phyloP scores from a whole-genome alignment of 768 basidiomycete genomes.

The Hemileccinum impolitum region DNA sequence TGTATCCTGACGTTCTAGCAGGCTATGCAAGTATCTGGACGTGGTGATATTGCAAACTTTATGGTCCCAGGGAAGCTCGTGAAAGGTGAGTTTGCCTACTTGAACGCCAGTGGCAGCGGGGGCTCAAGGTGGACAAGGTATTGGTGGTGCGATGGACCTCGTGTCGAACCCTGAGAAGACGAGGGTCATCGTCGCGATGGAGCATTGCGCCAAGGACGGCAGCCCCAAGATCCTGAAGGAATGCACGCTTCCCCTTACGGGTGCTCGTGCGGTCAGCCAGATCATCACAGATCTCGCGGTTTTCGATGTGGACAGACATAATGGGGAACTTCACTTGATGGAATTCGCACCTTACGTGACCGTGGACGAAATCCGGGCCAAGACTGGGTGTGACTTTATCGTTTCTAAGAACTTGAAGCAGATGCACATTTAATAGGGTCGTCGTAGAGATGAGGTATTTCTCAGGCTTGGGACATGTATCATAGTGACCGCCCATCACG shows the following conservation, averaged over 20 bases:
- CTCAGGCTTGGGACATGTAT: background rate
- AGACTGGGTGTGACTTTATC: constrained; percentile 78
- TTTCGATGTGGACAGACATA: constrained; percentile 76
- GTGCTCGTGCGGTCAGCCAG: constrained; percentile 78
- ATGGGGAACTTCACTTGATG: constrained; percentile 64
- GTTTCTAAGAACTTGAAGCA: constrained; percentile 49
- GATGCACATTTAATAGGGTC: constrained; percentile 34
- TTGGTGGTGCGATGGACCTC: constrained; percentile 93
- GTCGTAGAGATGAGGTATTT: constrained; percentile 9
- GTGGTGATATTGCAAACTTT: constrained; percentile 92
- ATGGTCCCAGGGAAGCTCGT: constrained; percentile 95
- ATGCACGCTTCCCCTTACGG: constrained; percentile 82
- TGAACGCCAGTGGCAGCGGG: background rate
- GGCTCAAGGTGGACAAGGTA: constrained; percentile 55
- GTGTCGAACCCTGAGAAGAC: constrained; percentile 94
- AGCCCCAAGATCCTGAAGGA: constrained; percentile 79
- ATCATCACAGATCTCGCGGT: constrained; percentile 91
- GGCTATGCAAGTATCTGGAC: constrained; percentile 91
- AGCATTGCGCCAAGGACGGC: constrained; percentile 86
- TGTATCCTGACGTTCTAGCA: constrained; percentile 26
- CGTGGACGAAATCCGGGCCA: constrained; percentile 74
- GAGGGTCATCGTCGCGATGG: constrained; percentile 83
- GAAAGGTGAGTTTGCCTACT: constrained; percentile 47
- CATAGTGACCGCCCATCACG: background rate
- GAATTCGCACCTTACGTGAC: constrained; percentile 79